phyloP scores from a whole-genome alignment of 2,329 filamentous ascomycete species.

The Stromatinia cepivora region DNA sequence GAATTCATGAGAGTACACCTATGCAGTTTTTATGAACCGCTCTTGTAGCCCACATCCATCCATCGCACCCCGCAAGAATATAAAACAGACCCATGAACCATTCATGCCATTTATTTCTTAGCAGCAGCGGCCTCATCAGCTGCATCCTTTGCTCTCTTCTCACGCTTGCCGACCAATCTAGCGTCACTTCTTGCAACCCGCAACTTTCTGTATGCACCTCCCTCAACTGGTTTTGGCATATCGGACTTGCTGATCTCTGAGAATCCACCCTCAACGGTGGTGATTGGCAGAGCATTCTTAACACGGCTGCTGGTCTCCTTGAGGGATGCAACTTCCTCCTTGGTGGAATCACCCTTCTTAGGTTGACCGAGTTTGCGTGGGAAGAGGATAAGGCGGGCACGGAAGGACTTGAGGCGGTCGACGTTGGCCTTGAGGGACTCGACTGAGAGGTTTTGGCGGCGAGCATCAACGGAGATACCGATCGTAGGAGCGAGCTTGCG shows the following conservation, averaged over 20 bases:
- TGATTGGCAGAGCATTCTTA: conserved; percentile 68
- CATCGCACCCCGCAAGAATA: conserved; percentile 37
- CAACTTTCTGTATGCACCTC: conserved; percentile 84
- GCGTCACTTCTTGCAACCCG: conserved; percentile 82
- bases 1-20: conserved; percentile 44
- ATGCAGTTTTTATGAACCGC: conserved; percentile 39
- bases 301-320: conserved; percentile 62
- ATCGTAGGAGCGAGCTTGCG: conserved; percentile 93
- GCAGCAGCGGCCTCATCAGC: conserved; percentile 73
- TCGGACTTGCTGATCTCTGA: conserved; percentile 80
- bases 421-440: conserved; percentile 95
- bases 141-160: conserved; percentile 91
- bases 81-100: conserved; percentile 35
- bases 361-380: conserved; percentile 90
- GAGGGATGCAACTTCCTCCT: conserved; percentile 68
- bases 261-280: conserved; percentile 63
- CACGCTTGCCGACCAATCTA: conserved; percentile 77
- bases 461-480: conserved; percentile 94
- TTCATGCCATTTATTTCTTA: conserved; percentile 70
- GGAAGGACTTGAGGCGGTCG: conserved; percentile 96
- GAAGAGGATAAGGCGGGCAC: conserved; percentile 94
- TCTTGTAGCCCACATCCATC: conserved; percentile 38
- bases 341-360: conserved; percentile 88
- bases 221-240: conserved; percentile 71
- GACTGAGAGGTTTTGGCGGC: conserved; percentile 95